Evolutionary conservation across 495 filamentous ascomycete genomes (phyloP).

Genomic region (Astrothelium macrocarpum): DNA sequence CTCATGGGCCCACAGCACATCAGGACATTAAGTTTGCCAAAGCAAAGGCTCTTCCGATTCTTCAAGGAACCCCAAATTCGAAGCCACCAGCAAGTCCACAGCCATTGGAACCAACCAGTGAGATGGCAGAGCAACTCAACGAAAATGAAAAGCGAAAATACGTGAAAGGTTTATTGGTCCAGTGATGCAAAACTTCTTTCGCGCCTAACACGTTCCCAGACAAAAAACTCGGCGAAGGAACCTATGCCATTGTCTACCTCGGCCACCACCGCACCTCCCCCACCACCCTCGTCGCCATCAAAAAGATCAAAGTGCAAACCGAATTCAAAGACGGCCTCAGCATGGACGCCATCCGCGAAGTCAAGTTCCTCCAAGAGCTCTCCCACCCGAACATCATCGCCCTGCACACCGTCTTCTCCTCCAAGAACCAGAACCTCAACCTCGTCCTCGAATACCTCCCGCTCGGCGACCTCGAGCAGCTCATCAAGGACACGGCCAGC

Average conservation of each 20-base stretch:
- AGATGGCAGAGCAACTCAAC: conserved; percentile 81
- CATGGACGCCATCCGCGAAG: conserved; percentile 89
- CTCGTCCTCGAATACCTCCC: conserved; percentile 90
- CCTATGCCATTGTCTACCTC: conserved; percentile 90
- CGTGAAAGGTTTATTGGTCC: conserved; percentile 56
- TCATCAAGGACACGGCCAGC: conserved; percentile 70
- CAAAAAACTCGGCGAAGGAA: conserved; percentile 89
- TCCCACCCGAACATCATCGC: conserved; percentile 92
- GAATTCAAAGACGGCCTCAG: conserved; percentile 78
- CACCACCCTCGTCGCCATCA: conserved; percentile 73
- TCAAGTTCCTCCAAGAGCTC: conserved; percentile 91
- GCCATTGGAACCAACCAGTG: conserved; percentile 30
- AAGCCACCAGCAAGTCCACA: conserved; percentile 11
- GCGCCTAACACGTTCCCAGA: conserved; percentile 37
- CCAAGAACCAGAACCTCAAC: conserved; percentile 87
- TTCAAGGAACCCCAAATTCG: conserved; percentile 19
- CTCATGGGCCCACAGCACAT: conserved; percentile 27
- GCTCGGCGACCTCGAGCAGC: conserved; percentile 80
- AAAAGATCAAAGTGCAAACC: conserved; percentile 92
- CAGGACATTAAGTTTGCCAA: conserved; percentile 34
- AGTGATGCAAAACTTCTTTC: background rate
- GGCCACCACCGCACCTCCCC: conserved; percentile 66
- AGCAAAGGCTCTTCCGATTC: conserved; percentile 33
- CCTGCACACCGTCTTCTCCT: conserved; percentile 81
- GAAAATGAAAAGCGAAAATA: conserved; percentile 79